Percentiles rank a stretch among this genome's conserved stretches.
These are phyloP conservation scores for Xylaria bambusicola DNA, from an alignment of 495 filamentous ascomycete species.

Conservation along the genomic window DNA sequence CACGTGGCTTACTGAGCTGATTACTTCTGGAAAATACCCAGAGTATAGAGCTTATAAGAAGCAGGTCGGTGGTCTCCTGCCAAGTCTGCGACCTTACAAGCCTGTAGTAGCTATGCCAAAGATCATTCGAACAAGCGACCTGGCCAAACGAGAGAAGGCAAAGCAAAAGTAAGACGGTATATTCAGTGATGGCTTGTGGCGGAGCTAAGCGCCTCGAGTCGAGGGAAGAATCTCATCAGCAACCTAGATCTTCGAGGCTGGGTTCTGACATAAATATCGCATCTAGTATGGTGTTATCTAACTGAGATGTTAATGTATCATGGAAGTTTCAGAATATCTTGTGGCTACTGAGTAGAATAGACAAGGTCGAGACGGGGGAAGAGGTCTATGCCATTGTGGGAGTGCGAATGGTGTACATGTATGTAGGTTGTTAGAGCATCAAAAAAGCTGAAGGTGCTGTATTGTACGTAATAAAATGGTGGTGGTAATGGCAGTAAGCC, in stretches of 20 bases:
- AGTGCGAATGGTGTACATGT: not conserved
- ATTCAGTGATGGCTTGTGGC: not conserved
- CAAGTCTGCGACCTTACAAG: constrained; percentile 51
- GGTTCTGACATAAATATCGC: too few species aligned
- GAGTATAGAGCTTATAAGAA: constrained; percentile 87
- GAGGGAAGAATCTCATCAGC: not conserved
- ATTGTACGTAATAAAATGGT: too few species aligned
- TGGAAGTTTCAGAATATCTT: not conserved
- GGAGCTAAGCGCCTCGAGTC: not conserved
- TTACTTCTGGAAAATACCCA: constrained; percentile 79
- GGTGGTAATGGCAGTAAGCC: too few species aligned
- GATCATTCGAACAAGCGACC: constrained; percentile 49
- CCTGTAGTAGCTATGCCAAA: constrained; percentile 34
- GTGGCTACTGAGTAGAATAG: not conserved
- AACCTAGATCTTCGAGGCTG: not conserved
- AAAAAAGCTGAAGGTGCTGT: too few species aligned
- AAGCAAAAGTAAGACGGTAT: constrained; percentile 36
- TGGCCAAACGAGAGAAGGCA: constrained; percentile 41
- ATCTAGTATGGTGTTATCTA: too few species aligned
- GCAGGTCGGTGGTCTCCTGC: constrained; percentile 79
- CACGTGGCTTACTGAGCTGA: constrained; percentile 80
- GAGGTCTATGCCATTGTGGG: not conserved
- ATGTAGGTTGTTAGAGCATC: not conserved
- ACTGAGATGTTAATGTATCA: not conserved
- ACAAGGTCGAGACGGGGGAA: not conserved